A percentile compares a stretch with the other conserved stretches of the same genome.
Evolutionary conservation across 2,329 filamentous ascomycete genomes (phyloP).

Genomic region (Aspergillus alliaceus): DNA sequence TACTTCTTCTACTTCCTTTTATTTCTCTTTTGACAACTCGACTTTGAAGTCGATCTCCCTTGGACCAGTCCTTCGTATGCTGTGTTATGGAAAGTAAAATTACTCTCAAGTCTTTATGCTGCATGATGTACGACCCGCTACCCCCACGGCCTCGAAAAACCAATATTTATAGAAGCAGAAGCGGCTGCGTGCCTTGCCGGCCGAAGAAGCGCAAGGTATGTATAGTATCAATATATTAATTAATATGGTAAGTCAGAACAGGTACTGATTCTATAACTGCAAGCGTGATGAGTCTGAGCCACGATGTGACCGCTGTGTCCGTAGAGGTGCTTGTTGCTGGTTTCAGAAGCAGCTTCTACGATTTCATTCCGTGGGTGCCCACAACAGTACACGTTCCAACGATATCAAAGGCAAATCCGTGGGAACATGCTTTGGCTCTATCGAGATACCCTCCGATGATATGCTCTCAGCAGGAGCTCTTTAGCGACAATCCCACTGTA

Average conservation of each 20-base stretch:
- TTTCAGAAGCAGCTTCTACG: not conserved
- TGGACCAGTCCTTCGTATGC: too few species aligned
- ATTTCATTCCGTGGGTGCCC: not conserved
- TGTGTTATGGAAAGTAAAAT: too few species aligned
- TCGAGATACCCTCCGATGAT: not conserved
- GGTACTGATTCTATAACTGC: not conserved
- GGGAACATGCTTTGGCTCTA: not conserved
- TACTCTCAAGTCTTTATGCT: not conserved
- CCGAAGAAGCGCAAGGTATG: not conserved
- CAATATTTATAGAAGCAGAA: not conserved
- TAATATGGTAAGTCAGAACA: not conserved
- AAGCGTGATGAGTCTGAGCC: not conserved
- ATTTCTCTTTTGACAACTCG: too few species aligned
- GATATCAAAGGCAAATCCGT: not conserved
- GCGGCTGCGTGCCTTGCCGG: not conserved
- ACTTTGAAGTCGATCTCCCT: too few species aligned
- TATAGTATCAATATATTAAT: not conserved
- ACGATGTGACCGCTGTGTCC: not conserved
- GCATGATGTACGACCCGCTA: not conserved
- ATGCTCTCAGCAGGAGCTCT: not conserved
- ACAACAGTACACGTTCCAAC: not conserved
- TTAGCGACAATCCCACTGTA: not conserved
- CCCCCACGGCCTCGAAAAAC: not conserved
- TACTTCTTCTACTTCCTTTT: too few species aligned
- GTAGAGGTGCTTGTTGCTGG: not conserved